Evolutionary conservation across 1,284 basidiomycete genomes (phyloP).

Genomic region (Ganoderma lingzhi): DNA sequence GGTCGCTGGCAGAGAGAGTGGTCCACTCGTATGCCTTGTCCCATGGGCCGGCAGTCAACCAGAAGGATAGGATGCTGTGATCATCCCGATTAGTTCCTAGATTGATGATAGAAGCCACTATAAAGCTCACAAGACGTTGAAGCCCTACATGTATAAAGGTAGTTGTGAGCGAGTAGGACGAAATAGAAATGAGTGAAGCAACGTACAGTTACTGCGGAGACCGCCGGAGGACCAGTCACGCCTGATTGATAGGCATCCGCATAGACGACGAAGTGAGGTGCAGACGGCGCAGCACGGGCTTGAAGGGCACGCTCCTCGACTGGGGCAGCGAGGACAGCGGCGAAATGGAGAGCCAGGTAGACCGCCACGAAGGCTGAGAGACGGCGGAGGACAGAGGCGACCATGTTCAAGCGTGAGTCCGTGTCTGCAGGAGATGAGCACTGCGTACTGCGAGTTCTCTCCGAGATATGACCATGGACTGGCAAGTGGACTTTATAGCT

Average conservation of each 20-base stretch:
- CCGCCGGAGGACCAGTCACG: conserved; percentile 46
- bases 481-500: conserved; percentile 19
- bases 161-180: background rate
- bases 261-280: conserved; percentile 54
- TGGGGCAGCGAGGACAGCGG: conserved; percentile 16
- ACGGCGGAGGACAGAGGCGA: conserved; percentile 21
- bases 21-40: conserved; percentile 56
- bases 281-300: conserved; percentile 42
- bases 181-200: background rate
- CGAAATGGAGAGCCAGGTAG: conserved; percentile 23
- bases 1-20: conserved; percentile 43
- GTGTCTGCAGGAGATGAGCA: conserved; percentile 7
- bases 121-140: conserved; percentile 52
- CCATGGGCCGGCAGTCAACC: conserved; percentile 49
- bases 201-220: conserved; percentile 47
- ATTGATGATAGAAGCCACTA: background rate
- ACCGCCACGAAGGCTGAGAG: conserved; percentile 23
- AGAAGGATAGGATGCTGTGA: conserved; percentile 51
- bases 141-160: conserved; percentile 43
- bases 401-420: conserved; percentile 13
- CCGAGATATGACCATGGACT: background rate
- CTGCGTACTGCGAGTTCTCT: conserved; percentile 15
- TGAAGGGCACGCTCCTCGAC: conserved; percentile 23
- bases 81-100: background rate
- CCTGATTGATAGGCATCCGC: conserved; percentile 48